Conservation (phyloP, 2,329 filamentous ascomycete genomes). For the Fusarium mexicanum region DNA sequence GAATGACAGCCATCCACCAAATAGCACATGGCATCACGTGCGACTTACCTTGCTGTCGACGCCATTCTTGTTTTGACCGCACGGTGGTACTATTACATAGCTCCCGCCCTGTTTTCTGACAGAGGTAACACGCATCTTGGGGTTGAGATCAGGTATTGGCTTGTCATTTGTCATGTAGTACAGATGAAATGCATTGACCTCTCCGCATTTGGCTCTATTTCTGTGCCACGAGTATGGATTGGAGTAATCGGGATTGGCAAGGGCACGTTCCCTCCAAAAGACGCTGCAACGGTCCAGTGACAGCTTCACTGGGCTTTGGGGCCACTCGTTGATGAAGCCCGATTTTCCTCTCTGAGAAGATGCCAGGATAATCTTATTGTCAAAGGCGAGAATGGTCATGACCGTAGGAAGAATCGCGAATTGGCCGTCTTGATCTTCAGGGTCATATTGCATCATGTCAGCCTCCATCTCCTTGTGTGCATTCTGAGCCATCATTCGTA, state of each 20-base stretch:
- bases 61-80: neutral
- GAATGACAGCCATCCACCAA: neutral
- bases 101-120: neutral
- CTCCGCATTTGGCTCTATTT: neutral
- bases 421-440: neutral
- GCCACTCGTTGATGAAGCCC: neutral
- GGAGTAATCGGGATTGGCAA: neutral
- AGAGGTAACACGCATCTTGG: neutral
- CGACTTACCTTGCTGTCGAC: neutral
- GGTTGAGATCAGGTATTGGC: neutral
- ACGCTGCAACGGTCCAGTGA: neutral
- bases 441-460: neutral
- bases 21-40: neutral
- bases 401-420: neutral
- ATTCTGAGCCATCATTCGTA: neutral
- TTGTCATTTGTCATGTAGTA: neutral
- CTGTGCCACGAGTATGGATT: neutral
- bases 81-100: neutral
- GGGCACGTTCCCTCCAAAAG: neutral
- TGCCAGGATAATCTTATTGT: neutral
- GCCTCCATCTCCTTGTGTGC: neutral
- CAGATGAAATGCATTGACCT: neutral
- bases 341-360: neutral
- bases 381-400: conserved; percentile 3
- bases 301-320: neutral